These are phyloP conservation scores for Fermentozyma sake DNA, from an alignment of 1,139 yeast genomes.

Conservation along the genomic window DNA sequence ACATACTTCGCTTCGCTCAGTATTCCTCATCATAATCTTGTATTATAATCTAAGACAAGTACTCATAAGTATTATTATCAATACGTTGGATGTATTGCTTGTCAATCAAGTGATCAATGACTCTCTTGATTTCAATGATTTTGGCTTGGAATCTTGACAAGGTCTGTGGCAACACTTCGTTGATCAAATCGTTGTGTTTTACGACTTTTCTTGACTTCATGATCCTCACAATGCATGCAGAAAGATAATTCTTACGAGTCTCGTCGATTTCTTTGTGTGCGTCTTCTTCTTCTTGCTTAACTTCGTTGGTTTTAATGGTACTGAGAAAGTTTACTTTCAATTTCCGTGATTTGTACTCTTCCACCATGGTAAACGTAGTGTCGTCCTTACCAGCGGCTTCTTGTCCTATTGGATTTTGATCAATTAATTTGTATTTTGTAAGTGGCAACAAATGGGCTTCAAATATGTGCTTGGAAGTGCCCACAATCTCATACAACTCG, in stretches of 20 bases:
- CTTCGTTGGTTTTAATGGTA: slow-evolving; percentile 69
- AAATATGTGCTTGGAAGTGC: slow-evolving; percentile 59
- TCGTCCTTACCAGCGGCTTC: slow-evolving; percentile 43
- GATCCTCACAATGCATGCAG: slow-evolving; percentile 92
- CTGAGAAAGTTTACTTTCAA: slow-evolving; percentile 80
- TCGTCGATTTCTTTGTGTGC: slow-evolving; percentile 83
- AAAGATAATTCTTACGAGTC: slow-evolving; percentile 78
- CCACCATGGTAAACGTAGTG: slow-evolving; percentile 69
- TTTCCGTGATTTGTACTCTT: slow-evolving; percentile 81
- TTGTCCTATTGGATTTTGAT: slow-evolving; percentile 57
- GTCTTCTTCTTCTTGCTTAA: slow-evolving; percentile 73
- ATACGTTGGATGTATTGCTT: slow-evolving; percentile 79
- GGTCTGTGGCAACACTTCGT: slow-evolving; percentile 86
- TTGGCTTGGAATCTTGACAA: slow-evolving; percentile 82
- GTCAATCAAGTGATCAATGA: slow-evolving; percentile 81
- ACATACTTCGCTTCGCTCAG: too few relatives aligned
- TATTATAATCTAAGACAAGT: slow-evolving; percentile 59
- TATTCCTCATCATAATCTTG: too few relatives aligned
- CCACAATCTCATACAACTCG: slow-evolving; percentile 64
- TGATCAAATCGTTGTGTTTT: slow-evolving; percentile 75
- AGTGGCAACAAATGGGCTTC: slow-evolving; percentile 76
- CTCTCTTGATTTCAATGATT: slow-evolving; percentile 79
- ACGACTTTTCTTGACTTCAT: slow-evolving; percentile 89
- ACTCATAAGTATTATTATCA: slow-evolving; percentile 73
- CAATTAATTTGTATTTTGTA: slow-evolving; percentile 70